These are phyloP conservation scores for Pseudonitzschia delicatissima DNA, from an alignment of 108 stramenopile species.

Conservation along the genomic window DNA sequence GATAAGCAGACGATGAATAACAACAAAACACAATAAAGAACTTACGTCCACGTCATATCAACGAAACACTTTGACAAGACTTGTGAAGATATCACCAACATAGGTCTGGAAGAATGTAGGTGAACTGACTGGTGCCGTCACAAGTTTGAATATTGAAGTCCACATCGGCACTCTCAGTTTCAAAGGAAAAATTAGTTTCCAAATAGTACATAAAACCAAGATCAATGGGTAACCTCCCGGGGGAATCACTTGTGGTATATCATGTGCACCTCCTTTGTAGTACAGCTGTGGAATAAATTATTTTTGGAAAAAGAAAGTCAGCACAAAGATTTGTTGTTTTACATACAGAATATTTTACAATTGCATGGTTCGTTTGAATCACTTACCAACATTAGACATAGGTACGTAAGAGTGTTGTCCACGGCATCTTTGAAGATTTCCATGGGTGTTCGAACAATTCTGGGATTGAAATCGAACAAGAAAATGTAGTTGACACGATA, in stretches of 20 bases:
- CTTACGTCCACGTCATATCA: constrained; percentile 82
- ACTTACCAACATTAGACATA: constrained; percentile 50
- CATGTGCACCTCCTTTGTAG: constrained; percentile 52
- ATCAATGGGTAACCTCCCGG: constrained; percentile 77
- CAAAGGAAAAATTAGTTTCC: constrained; percentile 74
- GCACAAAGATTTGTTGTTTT: too few species aligned
- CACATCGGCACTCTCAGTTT: constrained; percentile 76
- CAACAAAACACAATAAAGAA: not conserved
- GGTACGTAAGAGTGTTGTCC: constrained; percentile 78
- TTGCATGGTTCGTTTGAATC: constrained; percentile 68
- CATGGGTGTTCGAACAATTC: constrained; percentile 65
- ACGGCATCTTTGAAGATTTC: constrained; percentile 83
- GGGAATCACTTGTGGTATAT: constrained; percentile 71
- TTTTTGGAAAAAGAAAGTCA: not conserved
- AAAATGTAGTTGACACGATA: constrained; percentile 89
- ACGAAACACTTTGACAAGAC: constrained; percentile 92
- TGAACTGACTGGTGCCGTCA: constrained; percentile 69
- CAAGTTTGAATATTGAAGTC: constrained; percentile 62
- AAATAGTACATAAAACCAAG: constrained; percentile 69
- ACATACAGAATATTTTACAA: too few species aligned
- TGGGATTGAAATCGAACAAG: constrained; percentile 86
- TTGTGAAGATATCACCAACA: constrained; percentile 85
- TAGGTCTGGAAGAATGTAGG: constrained; percentile 86
- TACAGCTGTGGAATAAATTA: constrained; percentile 17
- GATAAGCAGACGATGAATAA: not conserved